Evolutionary conservation across 208 protist species (phyloP), one percentile per base, ranked within the genome.

Genomic region (Porcisia deanei): DNA sequence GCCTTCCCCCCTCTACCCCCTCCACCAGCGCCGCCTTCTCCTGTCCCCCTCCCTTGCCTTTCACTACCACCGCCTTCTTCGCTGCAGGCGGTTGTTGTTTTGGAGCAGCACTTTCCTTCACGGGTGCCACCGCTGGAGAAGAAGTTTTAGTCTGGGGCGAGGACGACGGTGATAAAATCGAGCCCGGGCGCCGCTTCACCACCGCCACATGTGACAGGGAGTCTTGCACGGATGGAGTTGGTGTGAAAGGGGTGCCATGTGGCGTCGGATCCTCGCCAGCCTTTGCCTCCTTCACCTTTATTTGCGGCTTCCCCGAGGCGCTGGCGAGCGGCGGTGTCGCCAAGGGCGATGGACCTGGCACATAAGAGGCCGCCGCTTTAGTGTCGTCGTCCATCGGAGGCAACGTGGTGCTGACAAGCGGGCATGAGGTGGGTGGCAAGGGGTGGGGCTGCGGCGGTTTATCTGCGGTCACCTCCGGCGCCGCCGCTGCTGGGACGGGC

Each of bases 191-290:
- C 16, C 37, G 71, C 71, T 75, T 75, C 58, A 75, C 34, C 0
- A 65, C 39, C 18, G 60, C 71, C n/a, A 30, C 58, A n/a, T 49
- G 71, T 20, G 71, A 41, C 53, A 43, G 0, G 14, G 58, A 53
- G 10, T 65, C 71, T 4, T 37, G 43, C 20, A 22, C 58, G 45
- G 57, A 54, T 45, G 57, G 37, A 43, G 16, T 37, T 9, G 70
- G 16, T 18, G 68, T 55, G 52, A 49, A 8, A 20, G 10, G 43
- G 14, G 57, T 30, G 6, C 57, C 71, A n/a, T 75, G 71, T 30
- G 72, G 72, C 61, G 72, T 66, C 4, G 72, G 61, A 47, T 65
- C 57, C 57, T 65, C 70, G 55, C 70, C 57, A 41, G 55, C 70
- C 41, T 61, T 74, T 4, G 72, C 72, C 61, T 69, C 73, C 64